Percentiles rank a stretch among this genome's conserved stretches.
These are phyloP conservation scores for Candida glucosophila DNA, from an alignment of 1,139 yeast species.

Conservation along the genomic window DNA sequence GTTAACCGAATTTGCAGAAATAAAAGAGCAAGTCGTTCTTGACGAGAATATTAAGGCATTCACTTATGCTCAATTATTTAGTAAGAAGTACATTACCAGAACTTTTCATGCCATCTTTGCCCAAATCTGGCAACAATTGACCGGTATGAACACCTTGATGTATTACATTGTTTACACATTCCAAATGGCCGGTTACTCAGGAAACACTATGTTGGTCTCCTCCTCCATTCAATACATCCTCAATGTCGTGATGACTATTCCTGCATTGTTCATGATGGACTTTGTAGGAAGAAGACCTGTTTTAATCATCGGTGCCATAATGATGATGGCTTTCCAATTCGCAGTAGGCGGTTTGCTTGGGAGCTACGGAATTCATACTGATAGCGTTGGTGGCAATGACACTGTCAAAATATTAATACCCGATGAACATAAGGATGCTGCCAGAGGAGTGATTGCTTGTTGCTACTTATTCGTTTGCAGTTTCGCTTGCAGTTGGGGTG, in stretches of 20 bases:
- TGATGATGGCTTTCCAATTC: constrained; percentile 31
- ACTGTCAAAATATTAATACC: constrained; percentile 42
- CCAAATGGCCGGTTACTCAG: constrained; percentile 46
- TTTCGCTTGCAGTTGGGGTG: constrained; percentile 55
- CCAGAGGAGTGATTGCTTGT: constrained; percentile 51
- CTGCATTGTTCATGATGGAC: constrained; percentile 31
- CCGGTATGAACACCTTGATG: constrained; percentile 64
- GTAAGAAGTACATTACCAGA: constrained; percentile 37
- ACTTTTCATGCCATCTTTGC: constrained; percentile 43
- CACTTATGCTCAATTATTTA: constrained; percentile 39
- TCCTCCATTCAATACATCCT: constrained; percentile 47
- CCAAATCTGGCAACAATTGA: constrained; percentile 55
- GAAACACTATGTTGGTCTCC: constrained; percentile 30
- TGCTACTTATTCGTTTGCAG: constrained; percentile 48
- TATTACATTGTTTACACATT: constrained; percentile 55
- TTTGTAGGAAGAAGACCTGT: constrained; percentile 29
- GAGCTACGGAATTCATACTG: constrained; percentile 31
- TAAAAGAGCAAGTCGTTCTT: constrained; percentile 39
- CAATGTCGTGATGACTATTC: constrained; percentile 36
- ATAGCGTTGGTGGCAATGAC: constrained; percentile 21
- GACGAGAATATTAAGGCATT: constrained; percentile 28
- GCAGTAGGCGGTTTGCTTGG: constrained; percentile 37
- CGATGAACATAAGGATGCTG: constrained; percentile 25
- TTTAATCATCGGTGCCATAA: constrained; percentile 24
- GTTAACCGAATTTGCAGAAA: constrained; percentile 49